A percentile compares a stretch with the other conserved stretches of the same genome.
phyloP scores from a whole-genome alignment of 2,329 filamentous ascomycete genomes.

The Pyrenophora seminiperda region DNA sequence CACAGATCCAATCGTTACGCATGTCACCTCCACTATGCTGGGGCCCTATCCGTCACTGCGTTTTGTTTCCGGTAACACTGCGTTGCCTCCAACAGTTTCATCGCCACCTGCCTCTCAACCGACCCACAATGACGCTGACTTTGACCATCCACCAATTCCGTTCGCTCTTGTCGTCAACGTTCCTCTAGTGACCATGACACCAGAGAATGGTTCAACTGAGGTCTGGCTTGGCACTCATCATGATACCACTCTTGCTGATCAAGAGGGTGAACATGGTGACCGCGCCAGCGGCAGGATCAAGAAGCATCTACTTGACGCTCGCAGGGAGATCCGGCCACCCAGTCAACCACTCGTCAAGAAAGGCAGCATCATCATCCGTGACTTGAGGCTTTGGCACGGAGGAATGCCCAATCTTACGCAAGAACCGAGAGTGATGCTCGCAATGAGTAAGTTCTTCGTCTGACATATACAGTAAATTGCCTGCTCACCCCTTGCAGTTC shows the following conservation, averaged over 20 bases:
- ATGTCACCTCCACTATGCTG: conserved; percentile 58
- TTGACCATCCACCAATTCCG: conserved; percentile 43
- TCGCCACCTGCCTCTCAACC: conserved; percentile 42
- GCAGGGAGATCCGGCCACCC: conserved; percentile 24
- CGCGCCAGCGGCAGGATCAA: conserved; percentile 40
- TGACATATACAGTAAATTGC: not conserved
- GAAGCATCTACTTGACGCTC: conserved; percentile 27
- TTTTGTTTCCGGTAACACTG: conserved; percentile 46
- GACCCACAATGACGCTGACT: conserved; percentile 44
- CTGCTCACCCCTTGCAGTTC: conserved; percentile 41
- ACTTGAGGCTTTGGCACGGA: conserved; percentile 58
- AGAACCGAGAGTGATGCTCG: conserved; percentile 55
- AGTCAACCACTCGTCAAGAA: conserved; percentile 46
- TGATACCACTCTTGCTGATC: conserved; percentile 42
- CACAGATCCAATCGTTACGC: conserved; percentile 60
- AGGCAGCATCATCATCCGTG: conserved; percentile 54
- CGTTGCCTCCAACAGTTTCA: conserved; percentile 53
- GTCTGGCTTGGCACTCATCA: conserved; percentile 58
- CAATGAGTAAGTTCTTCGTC: conserved; percentile 32
- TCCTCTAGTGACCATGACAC: conserved; percentile 53
- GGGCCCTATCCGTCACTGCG: conserved; percentile 39
- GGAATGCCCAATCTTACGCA: conserved; percentile 55
- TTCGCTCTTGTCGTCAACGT: conserved; percentile 57
- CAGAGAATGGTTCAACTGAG: conserved; percentile 57
- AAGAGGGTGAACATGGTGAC: conserved; percentile 49